Percentiles rank a stretch among this genome's conserved stretches.
Conservation (phyloP, 129 eudicot species). For the Chrysanthemum seticuspe region DNA sequence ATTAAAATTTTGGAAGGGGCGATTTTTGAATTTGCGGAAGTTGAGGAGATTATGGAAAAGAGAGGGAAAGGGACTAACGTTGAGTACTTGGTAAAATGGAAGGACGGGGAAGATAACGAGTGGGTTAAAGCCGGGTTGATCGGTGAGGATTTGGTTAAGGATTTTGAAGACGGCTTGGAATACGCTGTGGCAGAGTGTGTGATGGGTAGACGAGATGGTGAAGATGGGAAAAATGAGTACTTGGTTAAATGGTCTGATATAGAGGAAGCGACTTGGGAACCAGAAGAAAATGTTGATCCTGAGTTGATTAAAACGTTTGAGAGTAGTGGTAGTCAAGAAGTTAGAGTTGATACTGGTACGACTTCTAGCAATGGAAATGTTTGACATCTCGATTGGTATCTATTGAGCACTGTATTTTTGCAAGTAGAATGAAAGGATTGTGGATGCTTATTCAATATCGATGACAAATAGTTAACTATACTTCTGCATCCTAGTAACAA, state of each 20-base stretch:
- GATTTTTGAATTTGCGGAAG: conserved; percentile 74
- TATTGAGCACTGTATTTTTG: background rate
- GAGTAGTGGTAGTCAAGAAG: conserved; percentile 11
- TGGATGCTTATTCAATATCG: conserved; percentile 5
- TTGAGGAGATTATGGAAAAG: conserved; percentile 80
- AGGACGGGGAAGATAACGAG: conserved; percentile 84
- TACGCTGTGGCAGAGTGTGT: conserved; percentile 81
- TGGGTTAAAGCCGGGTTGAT: conserved; percentile 70
- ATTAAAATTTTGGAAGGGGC: conserved; percentile 58
- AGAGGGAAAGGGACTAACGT: conserved; percentile 73
- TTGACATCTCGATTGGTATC: conserved; percentile 1
- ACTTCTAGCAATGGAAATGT: background rate
- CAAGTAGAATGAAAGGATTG: conserved; percentile 10
- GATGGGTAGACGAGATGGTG: conserved; percentile 50
- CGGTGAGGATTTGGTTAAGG: conserved; percentile 68
- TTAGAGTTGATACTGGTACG: background rate
- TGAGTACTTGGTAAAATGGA: conserved; percentile 89
- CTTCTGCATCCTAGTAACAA: no score
- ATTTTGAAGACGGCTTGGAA: conserved; percentile 86
- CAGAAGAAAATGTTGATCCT: conserved; percentile 84
- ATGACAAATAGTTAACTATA: background rate
- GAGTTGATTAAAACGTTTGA: conserved; percentile 69
- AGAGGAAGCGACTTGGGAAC: conserved; percentile 99
- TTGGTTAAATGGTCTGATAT: conserved; percentile 89
- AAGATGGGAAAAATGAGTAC: conserved; percentile 60